Conservation (phyloP, 2,329 filamentous ascomycete genomes). For the Pestalotiopsis sp. region DNA sequence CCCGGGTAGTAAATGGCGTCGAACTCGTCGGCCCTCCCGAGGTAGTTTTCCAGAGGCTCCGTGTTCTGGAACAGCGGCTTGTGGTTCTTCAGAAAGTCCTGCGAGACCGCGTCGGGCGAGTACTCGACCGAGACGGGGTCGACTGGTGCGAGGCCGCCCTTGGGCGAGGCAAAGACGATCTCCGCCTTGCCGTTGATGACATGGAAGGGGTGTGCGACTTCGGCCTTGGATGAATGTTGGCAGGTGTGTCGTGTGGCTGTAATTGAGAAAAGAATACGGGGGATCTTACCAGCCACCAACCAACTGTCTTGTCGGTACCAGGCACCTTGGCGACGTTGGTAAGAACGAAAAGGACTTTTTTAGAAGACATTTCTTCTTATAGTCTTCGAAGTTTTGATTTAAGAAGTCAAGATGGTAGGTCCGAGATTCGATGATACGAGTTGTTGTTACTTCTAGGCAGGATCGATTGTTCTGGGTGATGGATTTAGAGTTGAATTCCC, state of each 20-base stretch:
- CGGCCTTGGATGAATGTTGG: conserved; percentile 40
- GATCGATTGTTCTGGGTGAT: no score
- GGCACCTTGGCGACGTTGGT: conserved; percentile 59
- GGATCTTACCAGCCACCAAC: conserved; percentile 65
- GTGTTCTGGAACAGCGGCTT: conserved; percentile 66
- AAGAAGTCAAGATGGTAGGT: neutral
- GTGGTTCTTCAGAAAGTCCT: conserved; percentile 46
- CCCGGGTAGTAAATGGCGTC: conserved; percentile 61
- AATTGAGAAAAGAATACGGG: neutral
- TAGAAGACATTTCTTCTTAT: neutral
- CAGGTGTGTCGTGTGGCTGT: no score
- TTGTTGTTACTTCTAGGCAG: no score
- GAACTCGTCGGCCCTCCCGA: conserved; percentile 60
- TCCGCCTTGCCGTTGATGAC: conserved; percentile 52
- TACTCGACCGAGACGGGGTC: conserved; percentile 60
- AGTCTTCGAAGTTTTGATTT: neutral
- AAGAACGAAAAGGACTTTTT: conserved; percentile 68
- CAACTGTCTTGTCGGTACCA: conserved; percentile 55
- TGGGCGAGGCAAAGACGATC: conserved; percentile 43
- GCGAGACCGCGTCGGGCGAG: conserved; percentile 51
- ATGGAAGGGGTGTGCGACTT: conserved; percentile 65
- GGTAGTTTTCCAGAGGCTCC: conserved; percentile 53
- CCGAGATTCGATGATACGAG: no score
- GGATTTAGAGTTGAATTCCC: no score
- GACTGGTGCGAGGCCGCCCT: conserved; percentile 61